phyloP scores from a whole-genome alignment of 176 grass and related monocot species.

The Guadua angustifolia region DNA sequence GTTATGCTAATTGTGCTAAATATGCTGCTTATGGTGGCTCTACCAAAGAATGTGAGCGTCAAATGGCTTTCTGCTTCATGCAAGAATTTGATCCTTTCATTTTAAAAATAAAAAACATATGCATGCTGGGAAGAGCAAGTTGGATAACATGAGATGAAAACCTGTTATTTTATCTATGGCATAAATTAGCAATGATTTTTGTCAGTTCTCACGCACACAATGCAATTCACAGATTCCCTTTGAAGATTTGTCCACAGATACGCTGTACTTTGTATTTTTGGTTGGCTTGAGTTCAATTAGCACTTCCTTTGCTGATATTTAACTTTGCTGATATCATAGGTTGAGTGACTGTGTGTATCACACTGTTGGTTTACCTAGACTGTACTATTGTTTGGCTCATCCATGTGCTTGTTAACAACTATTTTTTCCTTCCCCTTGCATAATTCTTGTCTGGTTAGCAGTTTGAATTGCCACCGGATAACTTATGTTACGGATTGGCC shows the following conservation, averaged over 20 bases:
- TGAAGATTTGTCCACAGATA: too few species aligned
- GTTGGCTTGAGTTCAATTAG: conserved; percentile 14
- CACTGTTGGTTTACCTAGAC: background rate
- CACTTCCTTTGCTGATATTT: background rate
- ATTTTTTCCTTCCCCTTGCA: conserved; percentile 6
- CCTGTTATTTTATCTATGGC: conserved; percentile 6
- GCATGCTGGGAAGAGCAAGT: background rate
- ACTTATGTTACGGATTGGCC: conserved; percentile 15
- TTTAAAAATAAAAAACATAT: conserved; percentile 4
- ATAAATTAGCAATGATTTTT: conserved; percentile 15
- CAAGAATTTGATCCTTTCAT: conserved; percentile 41
- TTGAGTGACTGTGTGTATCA: background rate
- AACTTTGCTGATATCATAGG: background rate
- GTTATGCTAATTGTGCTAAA: conserved; percentile 64
- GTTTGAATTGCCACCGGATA: background rate
- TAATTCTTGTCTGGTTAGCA: background rate
- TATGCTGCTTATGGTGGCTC: conserved; percentile 55
- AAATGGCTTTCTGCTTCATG: conserved; percentile 95
- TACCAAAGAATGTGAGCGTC: conserved; percentile 61
- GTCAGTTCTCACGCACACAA: background rate
- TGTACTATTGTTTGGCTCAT: conserved; percentile 21
- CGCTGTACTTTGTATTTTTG: conserved; percentile 9
- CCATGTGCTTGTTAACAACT: conserved; percentile 17
- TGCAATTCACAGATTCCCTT: conserved; percentile 16
- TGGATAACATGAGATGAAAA: background rate